Evolutionary conservation across 805 yeast species (phyloP), one percentile per base, ranked within the genome.

Genomic region (Myxozyma neotropica): DNA sequence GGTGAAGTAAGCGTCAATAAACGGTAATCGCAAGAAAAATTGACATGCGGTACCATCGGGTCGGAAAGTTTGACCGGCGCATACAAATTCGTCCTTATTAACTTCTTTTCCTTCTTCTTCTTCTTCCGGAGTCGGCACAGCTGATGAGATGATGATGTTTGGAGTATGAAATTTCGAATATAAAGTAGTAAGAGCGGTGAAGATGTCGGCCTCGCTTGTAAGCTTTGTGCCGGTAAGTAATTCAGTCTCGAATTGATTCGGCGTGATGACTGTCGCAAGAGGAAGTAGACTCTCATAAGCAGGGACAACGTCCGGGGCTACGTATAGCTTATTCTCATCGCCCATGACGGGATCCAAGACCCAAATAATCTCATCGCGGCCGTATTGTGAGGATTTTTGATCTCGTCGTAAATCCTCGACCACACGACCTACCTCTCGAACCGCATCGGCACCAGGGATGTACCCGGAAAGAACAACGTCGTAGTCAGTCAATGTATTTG

Each of bases 311-410:
- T 76, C 77, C 38, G 78, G 77, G 17, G 70, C 57, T 31, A 93
- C 96, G 71, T 93, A 93, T 2, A 91, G 73, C 58, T 77, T 80
- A 0, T 96, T 97, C 67, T 89, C 86, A 70, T 93, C 98, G 12
- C 98, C 98, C 71, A 93, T 74, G 0, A 93, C 94, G 0, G 98
- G 98, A 71, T 93, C 98, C 51, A 93, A 71, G 3, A 92, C 78
- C 85, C 93, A 84, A 17, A 81, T 43, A 19, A 67, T 33, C 23
- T 48, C 53, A 27, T 58, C 54, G 50, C 63, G 57, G 48, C 55
- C 47, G 50, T 27, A 24, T 21, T 36, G 66, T 40, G 72, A 50
- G 69, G 63, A 53, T 10, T 23, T 13, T n/a, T 48, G 53, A 67
- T 69, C 47, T 53, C 52, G 44, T 66, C 69, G 49, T 74, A 74